phyloP scores from a whole-genome alignment of 192 early-diverging fungal species.

The Coemansia guatemalensis region DNA sequence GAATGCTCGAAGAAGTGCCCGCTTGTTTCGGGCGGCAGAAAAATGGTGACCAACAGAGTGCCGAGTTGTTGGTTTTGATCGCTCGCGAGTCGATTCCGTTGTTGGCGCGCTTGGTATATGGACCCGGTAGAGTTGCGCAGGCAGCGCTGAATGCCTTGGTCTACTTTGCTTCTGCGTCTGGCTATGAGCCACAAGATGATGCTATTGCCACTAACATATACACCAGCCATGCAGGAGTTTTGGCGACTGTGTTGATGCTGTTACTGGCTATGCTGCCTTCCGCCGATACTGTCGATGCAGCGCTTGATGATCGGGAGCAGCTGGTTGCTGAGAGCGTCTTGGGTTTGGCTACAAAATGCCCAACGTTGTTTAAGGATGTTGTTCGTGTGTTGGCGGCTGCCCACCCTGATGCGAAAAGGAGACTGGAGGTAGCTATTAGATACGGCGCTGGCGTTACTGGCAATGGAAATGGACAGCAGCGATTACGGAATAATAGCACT shows the following conservation, averaged over 20 bases:
- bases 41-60: neutral
- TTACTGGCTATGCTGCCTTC: neutral
- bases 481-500: neutral
- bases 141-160: neutral
- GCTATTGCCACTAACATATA: neutral
- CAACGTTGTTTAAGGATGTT: neutral
- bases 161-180: neutral
- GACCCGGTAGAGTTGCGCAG: neutral
- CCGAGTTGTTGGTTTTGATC: neutral
- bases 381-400: neutral
- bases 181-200: neutral
- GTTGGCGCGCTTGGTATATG: neutral
- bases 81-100: neutral
- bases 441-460: neutral
- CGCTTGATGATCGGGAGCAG: neutral
- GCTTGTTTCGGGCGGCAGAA: neutral
- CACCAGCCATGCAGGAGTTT: neutral
- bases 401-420: neutral
- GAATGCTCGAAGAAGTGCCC: neutral
- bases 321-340: neutral
- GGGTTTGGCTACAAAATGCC: neutral
- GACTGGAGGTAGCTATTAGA: neutral
- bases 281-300: neutral
- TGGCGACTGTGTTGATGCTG: neutral
- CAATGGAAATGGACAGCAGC: neutral